Percentiles rank a stretch among this genome's conserved stretches.
phyloP scores from a whole-genome alignment of 768 basidiomycete species.

The Phylloporus sp. region DNA sequence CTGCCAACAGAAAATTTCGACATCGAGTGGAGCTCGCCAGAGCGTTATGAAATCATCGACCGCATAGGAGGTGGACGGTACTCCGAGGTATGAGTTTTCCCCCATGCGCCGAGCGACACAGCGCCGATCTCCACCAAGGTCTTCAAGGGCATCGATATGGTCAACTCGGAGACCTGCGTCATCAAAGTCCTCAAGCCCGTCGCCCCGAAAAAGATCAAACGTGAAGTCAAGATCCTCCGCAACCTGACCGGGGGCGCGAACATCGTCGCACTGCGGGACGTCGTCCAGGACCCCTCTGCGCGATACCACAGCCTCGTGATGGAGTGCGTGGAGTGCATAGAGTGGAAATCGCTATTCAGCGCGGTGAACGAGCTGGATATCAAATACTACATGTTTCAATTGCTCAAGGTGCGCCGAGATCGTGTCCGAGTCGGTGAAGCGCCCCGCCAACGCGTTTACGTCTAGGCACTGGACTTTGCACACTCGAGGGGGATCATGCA shows the following conservation, averaged over 20 bases:
- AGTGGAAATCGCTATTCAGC: constrained; percentile 58
- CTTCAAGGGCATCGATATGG: constrained; percentile 56
- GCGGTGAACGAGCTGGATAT: constrained; percentile 59
- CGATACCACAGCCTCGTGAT: constrained; percentile 63
- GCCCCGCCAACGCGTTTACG: background rate
- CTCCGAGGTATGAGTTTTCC: constrained; percentile 43
- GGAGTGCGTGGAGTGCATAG: constrained; percentile 63
- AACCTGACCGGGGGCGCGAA: constrained; percentile 70
- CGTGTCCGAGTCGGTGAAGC: background rate
- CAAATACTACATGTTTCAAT: constrained; percentile 62
- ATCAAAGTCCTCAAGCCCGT: constrained; percentile 75
- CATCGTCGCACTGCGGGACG: constrained; percentile 59
- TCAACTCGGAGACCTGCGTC: constrained; percentile 49
- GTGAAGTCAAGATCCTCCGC: constrained; percentile 69
- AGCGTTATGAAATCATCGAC: constrained; percentile 60
- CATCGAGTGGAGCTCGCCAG: constrained; percentile 62
- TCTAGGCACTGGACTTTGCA: constrained; percentile 58
- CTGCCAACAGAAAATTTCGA: constrained; percentile 45
- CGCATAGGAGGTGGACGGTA: constrained; percentile 65
- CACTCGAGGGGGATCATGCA: constrained; percentile 73
- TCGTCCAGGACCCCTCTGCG: constrained; percentile 59
- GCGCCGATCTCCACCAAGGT: constrained; percentile 33
- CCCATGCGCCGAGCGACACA: background rate
- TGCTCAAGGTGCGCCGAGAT: constrained; percentile 42
- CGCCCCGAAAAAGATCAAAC: constrained; percentile 60